A percentile compares a stretch with the other conserved stretches of the same genome.
These are phyloP conservation scores for Trifolium fragiferum DNA, from an alignment of 306 rosid genomes.

Conservation along the genomic window DNA sequence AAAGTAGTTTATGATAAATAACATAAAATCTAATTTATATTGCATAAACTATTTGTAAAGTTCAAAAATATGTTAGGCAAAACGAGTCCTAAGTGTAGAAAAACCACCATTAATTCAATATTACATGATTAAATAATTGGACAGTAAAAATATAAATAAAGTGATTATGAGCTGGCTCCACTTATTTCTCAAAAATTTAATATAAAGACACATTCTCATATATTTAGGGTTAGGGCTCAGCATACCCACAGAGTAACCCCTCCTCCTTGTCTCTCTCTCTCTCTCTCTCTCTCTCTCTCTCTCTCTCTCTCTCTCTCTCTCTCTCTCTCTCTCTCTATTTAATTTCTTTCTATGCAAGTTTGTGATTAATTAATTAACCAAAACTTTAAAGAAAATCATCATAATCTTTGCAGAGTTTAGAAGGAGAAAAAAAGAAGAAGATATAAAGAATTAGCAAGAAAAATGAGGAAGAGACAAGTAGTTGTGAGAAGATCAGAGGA, in stretches of 20 bases:
- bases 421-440: not conserved
- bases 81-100: no score
- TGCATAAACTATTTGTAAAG: no score
- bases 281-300: not conserved
- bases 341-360: slow-evolving; percentile 19
- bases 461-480: slow-evolving; percentile 92
- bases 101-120: not conserved
- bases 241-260: slow-evolving; percentile 39
- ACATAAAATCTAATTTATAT: no score
- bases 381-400: not conserved
- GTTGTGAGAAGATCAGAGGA: slow-evolving; percentile 68
- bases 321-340: slow-evolving; percentile 19
- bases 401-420: slow-evolving; percentile 30
- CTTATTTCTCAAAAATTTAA: slow-evolving; percentile 10
- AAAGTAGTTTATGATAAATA: no score
- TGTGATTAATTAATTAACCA: slow-evolving; percentile 29
- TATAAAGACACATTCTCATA: slow-evolving; percentile 54
- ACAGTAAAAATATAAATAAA: not conserved
- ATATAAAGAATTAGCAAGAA: not conserved
- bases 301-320: slow-evolving; percentile 2
- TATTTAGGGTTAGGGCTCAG: slow-evolving; percentile 74
- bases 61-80: no score
- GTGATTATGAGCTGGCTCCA: slow-evolving; percentile 41
- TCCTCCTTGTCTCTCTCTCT: not conserved
- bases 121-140: slow-evolving; percentile 28